Conservation (phyloP, 2,329 filamentous ascomycete species). For the Aureobasidium sp. region DNA sequence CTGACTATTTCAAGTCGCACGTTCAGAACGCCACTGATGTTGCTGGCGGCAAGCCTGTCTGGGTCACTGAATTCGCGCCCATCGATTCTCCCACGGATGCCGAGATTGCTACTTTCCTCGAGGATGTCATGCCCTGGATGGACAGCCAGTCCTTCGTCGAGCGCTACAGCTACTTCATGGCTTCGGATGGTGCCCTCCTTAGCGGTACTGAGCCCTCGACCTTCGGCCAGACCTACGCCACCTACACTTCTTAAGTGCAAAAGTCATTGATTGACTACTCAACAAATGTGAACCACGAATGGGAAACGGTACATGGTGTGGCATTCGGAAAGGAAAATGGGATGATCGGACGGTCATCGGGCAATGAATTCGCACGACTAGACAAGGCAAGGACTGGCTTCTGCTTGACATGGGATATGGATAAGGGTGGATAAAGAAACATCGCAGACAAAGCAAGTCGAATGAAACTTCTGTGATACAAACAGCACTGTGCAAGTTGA, state of each 20-base stretch:
- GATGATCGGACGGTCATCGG: not conserved
- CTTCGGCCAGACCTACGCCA: constrained; percentile 26
- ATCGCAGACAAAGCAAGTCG: not conserved
- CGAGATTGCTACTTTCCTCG: constrained; percentile 43
- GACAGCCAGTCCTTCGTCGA: constrained; percentile 34
- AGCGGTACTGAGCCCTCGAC: constrained; percentile 25
- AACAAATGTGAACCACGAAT: constrained; percentile 1
- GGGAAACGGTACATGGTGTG: not conserved
- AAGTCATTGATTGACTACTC: not conserved
- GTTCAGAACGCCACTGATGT: constrained; percentile 36
- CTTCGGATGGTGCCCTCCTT: constrained; percentile 29
- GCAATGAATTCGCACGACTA: constrained; percentile 4
- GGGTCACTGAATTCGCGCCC: no score
- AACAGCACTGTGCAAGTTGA: not conserved
- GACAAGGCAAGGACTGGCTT: constrained; percentile 10
- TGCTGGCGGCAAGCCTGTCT: constrained; percentile 41
- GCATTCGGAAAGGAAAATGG: not conserved
- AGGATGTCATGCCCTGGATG: constrained; percentile 41
- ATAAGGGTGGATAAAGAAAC: not conserved
- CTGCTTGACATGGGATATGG: constrained; percentile 5
- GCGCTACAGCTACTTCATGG: constrained; percentile 35
- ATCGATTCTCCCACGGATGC: no score
- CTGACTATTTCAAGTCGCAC: constrained; percentile 48
- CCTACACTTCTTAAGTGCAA: constrained; percentile 4
- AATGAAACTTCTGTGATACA: not conserved